Percentiles rank a stretch among this genome's conserved stretches.
Evolutionary conservation across 495 filamentous ascomycete species (phyloP).

Genomic region (Penicillium soppii): DNA sequence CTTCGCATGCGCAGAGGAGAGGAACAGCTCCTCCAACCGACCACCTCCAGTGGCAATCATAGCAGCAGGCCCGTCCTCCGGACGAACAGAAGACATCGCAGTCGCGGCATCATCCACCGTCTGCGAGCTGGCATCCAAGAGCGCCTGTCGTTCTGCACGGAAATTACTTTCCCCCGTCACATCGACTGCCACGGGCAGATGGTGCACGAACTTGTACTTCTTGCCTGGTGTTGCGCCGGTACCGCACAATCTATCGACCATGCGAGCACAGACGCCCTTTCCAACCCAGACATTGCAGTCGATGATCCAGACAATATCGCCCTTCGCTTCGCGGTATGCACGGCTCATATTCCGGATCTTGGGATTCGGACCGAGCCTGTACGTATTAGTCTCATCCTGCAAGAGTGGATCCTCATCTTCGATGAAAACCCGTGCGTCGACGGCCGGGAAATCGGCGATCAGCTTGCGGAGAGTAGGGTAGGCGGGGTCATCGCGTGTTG

Average conservation of each 20-base stretch:
- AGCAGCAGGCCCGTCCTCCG: constrained; percentile 21
- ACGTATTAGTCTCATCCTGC: constrained; percentile 42
- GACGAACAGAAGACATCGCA: constrained; percentile 12
- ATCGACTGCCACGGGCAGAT: constrained; percentile 85
- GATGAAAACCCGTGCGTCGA: constrained; percentile 73
- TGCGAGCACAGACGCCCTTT: constrained; percentile 72
- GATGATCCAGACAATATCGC: constrained; percentile 90
- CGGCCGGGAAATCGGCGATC: constrained; percentile 66
- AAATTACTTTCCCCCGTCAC: constrained; percentile 40
- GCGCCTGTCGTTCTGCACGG: constrained; percentile 41
- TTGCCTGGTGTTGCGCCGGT: constrained; percentile 44
- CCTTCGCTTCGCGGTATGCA: constrained; percentile 89
- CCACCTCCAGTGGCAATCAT: constrained; percentile 62
- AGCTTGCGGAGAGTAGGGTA: constrained; percentile 70
- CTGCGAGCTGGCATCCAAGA: constrained; percentile 31
- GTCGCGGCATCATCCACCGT: neutral
- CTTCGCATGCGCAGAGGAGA: constrained; percentile 92
- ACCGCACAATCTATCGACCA: constrained; percentile 84
- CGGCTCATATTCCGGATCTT: constrained; percentile 98
- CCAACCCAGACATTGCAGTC: constrained; percentile 97
- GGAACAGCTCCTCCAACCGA: constrained; percentile 87
- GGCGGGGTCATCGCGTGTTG: constrained; percentile 74
- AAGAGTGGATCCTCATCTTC: constrained; percentile 85
- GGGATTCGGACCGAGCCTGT: constrained; percentile 86
- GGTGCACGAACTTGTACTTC: constrained; percentile 94